Percentiles rank a stretch among this genome's conserved stretches.
phyloP scores from a whole-genome alignment of 2,329 filamentous ascomycete genomes.

The Paraconiothyrium sp. region DNA sequence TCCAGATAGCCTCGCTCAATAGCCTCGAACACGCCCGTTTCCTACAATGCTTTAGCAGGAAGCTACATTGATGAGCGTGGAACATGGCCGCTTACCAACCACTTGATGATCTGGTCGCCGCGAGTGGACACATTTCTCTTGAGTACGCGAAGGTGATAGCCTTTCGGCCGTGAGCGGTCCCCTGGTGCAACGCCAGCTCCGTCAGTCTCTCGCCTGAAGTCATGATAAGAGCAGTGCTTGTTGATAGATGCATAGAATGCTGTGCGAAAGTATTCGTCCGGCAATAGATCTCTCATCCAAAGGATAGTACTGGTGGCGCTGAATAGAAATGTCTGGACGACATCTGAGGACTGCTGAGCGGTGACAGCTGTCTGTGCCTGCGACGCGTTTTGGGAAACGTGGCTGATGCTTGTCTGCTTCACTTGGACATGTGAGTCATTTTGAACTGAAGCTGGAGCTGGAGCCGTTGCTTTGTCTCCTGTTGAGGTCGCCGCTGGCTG shows the following conservation, averaged over 20 bases:
- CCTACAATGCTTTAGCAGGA: constrained; percentile 4
- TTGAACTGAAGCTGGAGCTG: neutral
- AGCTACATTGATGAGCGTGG: neutral
- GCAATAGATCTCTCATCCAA: constrained; percentile 15
- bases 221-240: constrained; percentile 14
- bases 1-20: constrained; percentile 9
- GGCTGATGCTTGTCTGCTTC: neutral
- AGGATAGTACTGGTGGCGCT: constrained; percentile 14
- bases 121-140: constrained; percentile 7
- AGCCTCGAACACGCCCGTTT: constrained; percentile 12
- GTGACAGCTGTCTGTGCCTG: neutral
- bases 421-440: neutral
- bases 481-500: neutral
- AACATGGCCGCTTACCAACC: neutral
- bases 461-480: neutral
- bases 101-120: constrained; percentile 14
- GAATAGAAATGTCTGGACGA: constrained; percentile 14
- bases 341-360: constrained; percentile 8
- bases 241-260: constrained; percentile 14
- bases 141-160: constrained; percentile 5
- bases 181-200: neutral
- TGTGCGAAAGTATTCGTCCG: constrained; percentile 9
- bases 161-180: constrained; percentile 5
- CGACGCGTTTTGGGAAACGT: neutral
- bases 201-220: constrained; percentile 5